Evolutionary conservation across 2,329 filamentous ascomycete genomes (phyloP), one percentile per base, ranked within the genome.

Genomic region (Magnaporthiopsis incrustans): DNA sequence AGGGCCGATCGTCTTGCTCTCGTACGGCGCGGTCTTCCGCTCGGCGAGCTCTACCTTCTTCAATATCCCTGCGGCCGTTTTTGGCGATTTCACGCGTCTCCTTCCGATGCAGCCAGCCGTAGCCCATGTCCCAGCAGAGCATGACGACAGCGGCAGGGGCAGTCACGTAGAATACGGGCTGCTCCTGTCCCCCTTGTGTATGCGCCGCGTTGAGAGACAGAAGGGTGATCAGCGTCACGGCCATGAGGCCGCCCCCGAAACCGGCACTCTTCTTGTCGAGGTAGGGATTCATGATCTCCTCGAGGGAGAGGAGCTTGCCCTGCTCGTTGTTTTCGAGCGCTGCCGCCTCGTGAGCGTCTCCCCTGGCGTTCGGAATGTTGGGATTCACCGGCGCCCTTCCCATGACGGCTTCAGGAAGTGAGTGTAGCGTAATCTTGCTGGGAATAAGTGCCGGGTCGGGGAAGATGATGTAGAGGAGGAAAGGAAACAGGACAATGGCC

Each of bases 281-380:
- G 65, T 88, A 91, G 0, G 89, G 89, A 67, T 91, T 90, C 82
- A 91, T 84, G 69, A 91, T 89, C 69, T 91, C 88, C 67, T 89
- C 87, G 0, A 91, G 80, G 0, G 86, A 86, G 0, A 88, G 74
- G 0, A 83, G 73, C 67, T 88, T 82, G 3, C 75, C 78, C 65
- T 84, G 74, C 33, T 85, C 81, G 10, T 80, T 75, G 35, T 80
- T 76, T n/a, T 74, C 72, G 11, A 75, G 71, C 11, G 73, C 68
- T 5, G 78, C 76, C 10, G 84, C 82, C 59, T 84, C 82, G 10
- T 83, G 81, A 0, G 79, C 77, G 2, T 74, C 78, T n/a, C 83
- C 82, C 44, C 44, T 22, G 0, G 85, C 84, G 64, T 86, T 77
- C 0, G 88, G 89, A 61, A 91, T 91, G 66, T 91, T 91, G 0